Evolutionary conservation across 2,329 filamentous ascomycete genomes (phyloP).

Genomic region (Aureobasidium sp.): DNA sequence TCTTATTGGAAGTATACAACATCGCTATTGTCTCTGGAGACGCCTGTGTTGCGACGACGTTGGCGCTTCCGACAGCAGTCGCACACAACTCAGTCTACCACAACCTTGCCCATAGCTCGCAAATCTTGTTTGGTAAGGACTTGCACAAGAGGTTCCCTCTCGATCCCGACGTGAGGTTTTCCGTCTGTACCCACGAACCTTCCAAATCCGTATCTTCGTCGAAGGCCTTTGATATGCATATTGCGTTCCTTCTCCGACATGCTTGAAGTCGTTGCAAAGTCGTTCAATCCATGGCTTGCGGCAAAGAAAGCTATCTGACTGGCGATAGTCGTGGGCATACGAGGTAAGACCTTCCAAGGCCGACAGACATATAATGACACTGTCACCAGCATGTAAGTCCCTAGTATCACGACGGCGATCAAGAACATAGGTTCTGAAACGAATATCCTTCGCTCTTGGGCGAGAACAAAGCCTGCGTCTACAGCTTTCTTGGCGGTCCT

Average conservation of each 20-base stretch:
- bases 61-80: too few species aligned
- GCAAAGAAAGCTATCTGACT: conserved; percentile 41
- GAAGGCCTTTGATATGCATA: conserved; percentile 16
- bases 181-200: conserved; percentile 42
- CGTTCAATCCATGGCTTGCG: conserved; percentile 35
- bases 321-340: conserved; percentile 44
- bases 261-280: conserved; percentile 22
- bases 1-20: neutral
- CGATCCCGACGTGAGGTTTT: conserved; percentile 42
- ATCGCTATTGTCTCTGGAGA: neutral
- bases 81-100: too few species aligned
- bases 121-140: neutral
- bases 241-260: conserved; percentile 17
- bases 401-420: conserved; percentile 37
- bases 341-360: conserved; percentile 37
- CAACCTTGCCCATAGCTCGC: too few species aligned
- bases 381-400: conserved; percentile 35
- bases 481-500: neutral
- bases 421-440: conserved; percentile 39
- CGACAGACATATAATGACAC: conserved; percentile 34
- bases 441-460: conserved; percentile 37
- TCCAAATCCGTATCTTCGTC: conserved; percentile 39
- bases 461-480: conserved; percentile 15
- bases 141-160: conserved; percentile 33
- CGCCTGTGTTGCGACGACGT: neutral